Base-by-base conservation (phyloP, 2,329 filamentous ascomycete genomes). In the Macrophomina phaseolina region DNA sequence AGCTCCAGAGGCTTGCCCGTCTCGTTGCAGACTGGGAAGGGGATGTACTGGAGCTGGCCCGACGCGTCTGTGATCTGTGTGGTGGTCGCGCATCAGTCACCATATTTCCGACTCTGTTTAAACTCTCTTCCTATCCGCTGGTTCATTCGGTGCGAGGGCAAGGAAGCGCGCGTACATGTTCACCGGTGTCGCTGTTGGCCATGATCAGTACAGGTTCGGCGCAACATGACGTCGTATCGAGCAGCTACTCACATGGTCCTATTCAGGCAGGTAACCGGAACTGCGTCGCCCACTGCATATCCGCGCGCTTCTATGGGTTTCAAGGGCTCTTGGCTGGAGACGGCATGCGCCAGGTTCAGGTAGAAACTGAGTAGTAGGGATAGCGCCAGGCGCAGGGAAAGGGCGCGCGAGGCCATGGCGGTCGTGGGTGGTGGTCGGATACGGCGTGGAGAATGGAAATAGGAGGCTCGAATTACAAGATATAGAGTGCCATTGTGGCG, bases 1-100 rank as follows among this genome's bases (percentile, higher is more conserved):
- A 99, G 90, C 74, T 95, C 89, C 73, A 99, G 89, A 0, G 94
- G 90, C 60, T 87, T 86, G 51, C 85, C 85, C 12, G 95, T 98
- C 80, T 98, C 95, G 80, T 93, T 91, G 86, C 95, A 98, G 40
- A 86, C 85, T 30, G 92, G 92, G 79, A 98, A 98, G 46, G 94
- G 93, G 52, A 95, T 89, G 85, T 95, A 98, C 85, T 97, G 87
- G 66, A 97, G 88, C 78, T 96, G 90, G 75, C 95, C 90, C 70
- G 89, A 85, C 42, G 86, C 84, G 77, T 96, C 89, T 75, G 92
- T 90, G 75, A 97, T 90, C 83, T 78, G 62, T 12, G 36, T 6
- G 8, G 12, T 9, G 23, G 5, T 36, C 14, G 28, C 23, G 18
- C 48, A n/a, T 62, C 58, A 62, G 60, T 58, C 34, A 11, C 38